phyloP scores from a whole-genome alignment of 495 filamentous ascomycete species.

The Talaromyces wortmannii region DNA sequence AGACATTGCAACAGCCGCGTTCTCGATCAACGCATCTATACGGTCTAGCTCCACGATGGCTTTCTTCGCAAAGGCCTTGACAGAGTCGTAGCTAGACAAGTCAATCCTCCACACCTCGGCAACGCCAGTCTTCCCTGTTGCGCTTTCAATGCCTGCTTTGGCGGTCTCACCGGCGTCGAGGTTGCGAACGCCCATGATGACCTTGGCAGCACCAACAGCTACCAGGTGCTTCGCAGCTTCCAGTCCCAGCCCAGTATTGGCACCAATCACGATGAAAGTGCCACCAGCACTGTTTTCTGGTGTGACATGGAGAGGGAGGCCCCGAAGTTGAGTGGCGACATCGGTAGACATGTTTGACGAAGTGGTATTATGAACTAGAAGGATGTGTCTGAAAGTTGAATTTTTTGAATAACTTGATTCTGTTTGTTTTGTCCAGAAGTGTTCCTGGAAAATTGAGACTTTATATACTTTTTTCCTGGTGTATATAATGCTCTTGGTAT shows the following conservation, averaged over 20 bases:
- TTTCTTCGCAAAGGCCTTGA: conserved; percentile 14
- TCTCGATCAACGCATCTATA: conserved; percentile 11
- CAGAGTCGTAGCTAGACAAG: conserved; percentile 12
- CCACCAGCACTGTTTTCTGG: background rate
- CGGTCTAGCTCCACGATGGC: conserved; percentile 7
- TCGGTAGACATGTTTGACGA: background rate
- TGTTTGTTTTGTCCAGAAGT: too few relatives aligned
- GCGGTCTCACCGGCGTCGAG: conserved; percentile 36
- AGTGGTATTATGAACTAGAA: background rate
- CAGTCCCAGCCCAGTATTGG: conserved; percentile 47
- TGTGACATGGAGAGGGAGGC: background rate
- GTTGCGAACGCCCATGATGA: conserved; percentile 51
- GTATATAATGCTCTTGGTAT: too few relatives aligned
- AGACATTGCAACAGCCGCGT: conserved; percentile 7
- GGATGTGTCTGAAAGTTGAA: too few relatives aligned
- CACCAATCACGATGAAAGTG: conserved; percentile 44
- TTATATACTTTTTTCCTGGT: too few relatives aligned
- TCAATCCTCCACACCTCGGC: conserved; percentile 47
- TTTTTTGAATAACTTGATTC: too few relatives aligned
- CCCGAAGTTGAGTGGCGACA: background rate
- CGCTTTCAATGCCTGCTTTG: conserved; percentile 19
- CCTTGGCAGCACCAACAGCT: conserved; percentile 28
- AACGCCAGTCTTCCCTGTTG: conserved; percentile 21
- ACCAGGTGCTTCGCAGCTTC: conserved; percentile 43
- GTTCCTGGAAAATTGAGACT: too few relatives aligned